Base-by-base conservation (phyloP, 2,329 filamentous ascomycete genomes). In the Pezicula neosporulosa region DNA sequence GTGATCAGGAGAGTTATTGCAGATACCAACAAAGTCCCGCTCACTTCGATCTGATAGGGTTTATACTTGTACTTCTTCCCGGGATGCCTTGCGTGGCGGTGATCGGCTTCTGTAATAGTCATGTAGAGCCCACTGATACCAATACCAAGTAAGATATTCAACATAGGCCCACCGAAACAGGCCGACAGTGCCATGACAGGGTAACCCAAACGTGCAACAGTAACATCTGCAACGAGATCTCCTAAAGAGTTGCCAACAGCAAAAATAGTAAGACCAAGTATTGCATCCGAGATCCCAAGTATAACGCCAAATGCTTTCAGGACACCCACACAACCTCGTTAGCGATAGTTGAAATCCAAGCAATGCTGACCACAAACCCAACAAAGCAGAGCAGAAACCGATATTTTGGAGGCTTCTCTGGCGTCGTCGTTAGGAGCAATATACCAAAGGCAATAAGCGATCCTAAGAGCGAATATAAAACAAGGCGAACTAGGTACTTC, bases 91-190 rank as follows among this genome's bases (percentile, higher is more conserved):
- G 74, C 70, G 54, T 89, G 83, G 48, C 77, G 76, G 56, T 82
- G 77, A 60, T 87, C 81, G 16, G 87, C 87, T 30, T 82, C 78
- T 49, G 80, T 79, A 15, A 95, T 77, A 51, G 89, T 92, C 80
- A 97, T 94, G 66, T 92, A 95, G 37, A 90, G 80, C 15, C 94
- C 94, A 24, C 88, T 89, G 4, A 97, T 76, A n/a, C 94, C 94
- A 48, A 99, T 92, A 0, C 94, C 94, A 4, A 99, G 81, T 0
- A 99, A 74, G 56, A 99, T 99, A 63, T 99, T 99, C 38, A 99
- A 81, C 90, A 99, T 93, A 0, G 94, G 94, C 0, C 94, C 95
- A n/a, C 94, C 94, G 67, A 99, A 97, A 67, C 94, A 99, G 4
- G 94, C 94, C 33, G 89, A 92, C 38, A 87, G 64, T 37, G 94